Percentiles rank a stretch among this genome's conserved stretches.
Conservation (phyloP, 2,329 filamentous ascomycete species). For the Tolypocladium album region DNA sequence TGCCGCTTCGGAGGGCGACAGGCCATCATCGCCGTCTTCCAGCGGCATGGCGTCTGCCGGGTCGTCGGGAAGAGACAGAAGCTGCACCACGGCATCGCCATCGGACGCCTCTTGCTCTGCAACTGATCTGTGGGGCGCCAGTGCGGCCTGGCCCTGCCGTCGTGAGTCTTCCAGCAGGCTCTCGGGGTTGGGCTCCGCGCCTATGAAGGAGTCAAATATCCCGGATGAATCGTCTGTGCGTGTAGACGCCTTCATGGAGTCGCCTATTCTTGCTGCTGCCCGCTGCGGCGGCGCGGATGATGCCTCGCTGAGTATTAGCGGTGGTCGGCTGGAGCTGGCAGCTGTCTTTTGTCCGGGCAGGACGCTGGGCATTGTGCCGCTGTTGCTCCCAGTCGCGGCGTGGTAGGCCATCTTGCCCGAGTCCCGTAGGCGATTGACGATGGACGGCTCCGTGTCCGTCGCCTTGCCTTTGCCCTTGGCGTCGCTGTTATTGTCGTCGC, state of each 20-base stretch:
- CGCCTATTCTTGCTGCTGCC: background rate
- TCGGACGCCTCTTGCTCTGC: slow-evolving; percentile 19
- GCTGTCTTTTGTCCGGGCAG: slow-evolving; percentile 10
- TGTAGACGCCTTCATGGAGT: background rate
- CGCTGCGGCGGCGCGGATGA: background rate
- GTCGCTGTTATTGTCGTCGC: background rate
- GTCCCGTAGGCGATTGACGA: slow-evolving; percentile 14
- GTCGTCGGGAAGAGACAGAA: slow-evolving; percentile 20
- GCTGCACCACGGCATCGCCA: slow-evolving; percentile 20
- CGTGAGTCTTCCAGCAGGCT: background rate
- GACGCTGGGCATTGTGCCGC: slow-evolving; percentile 5
- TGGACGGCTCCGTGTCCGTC: slow-evolving; percentile 3
- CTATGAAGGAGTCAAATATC: slow-evolving; percentile 1
- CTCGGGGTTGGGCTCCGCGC: background rate
- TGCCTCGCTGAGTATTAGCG: background rate
- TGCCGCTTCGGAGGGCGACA: slow-evolving; percentile 16
- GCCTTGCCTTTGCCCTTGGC: slow-evolving; percentile 6
- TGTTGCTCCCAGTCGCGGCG: slow-evolving; percentile 8
- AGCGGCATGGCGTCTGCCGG: slow-evolving; percentile 11
- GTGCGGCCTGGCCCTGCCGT: background rate
- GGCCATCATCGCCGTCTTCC: slow-evolving; percentile 10
- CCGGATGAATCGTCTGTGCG: background rate
- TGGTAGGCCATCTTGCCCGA: slow-evolving; percentile 16
- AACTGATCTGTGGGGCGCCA: slow-evolving; percentile 7
- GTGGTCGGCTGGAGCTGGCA: background rate